These are phyloP conservation scores for Ceratobasidium sp. DNA, from an alignment of 1,284 basidiomycete genomes.

Conservation along the genomic window DNA sequence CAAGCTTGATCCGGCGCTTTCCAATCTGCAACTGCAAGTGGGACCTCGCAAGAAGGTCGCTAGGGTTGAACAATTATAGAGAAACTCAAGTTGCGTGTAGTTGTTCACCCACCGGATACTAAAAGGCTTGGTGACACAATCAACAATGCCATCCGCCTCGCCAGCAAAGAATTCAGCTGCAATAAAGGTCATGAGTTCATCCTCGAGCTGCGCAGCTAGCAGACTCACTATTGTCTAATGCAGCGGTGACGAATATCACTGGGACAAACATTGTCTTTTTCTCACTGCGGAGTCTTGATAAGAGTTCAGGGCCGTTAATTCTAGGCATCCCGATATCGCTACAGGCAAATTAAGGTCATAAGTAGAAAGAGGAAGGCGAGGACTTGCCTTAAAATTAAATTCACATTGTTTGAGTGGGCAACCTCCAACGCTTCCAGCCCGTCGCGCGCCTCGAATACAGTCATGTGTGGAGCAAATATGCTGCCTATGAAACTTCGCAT, in stretches of 20 bases:
- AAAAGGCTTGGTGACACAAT: conserved; percentile 56
- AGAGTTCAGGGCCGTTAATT: conserved; percentile 27
- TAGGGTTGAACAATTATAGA: neutral
- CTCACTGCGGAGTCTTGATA: conserved; percentile 25
- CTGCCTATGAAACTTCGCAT: conserved; percentile 50
- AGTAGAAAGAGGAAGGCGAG: neutral
- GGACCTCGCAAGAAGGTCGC: conserved; percentile 61
- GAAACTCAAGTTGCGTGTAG: no score
- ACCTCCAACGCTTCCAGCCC: conserved; percentile 23
- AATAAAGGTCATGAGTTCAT: neutral
- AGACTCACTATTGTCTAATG: neutral
- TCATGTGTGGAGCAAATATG: conserved; percentile 49
- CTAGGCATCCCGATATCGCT: conserved; percentile 41
- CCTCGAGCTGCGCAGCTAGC: no score
- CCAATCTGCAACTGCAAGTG: conserved; percentile 55
- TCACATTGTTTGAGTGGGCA: conserved; percentile 5
- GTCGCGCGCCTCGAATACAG: conserved; percentile 33
- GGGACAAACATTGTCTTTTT: conserved; percentile 52
- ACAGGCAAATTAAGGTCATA: neutral
- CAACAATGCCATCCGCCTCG: conserved; percentile 57
- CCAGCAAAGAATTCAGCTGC: conserved; percentile 19
- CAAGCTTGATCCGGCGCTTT: conserved; percentile 53
- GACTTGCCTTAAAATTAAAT: conserved; percentile 23
- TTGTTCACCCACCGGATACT: conserved; percentile 7
- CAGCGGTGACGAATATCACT: conserved; percentile 56